Base-by-base conservation (phyloP, 495 filamentous ascomycete genomes). In the Aspergillus ostianus region DNA sequence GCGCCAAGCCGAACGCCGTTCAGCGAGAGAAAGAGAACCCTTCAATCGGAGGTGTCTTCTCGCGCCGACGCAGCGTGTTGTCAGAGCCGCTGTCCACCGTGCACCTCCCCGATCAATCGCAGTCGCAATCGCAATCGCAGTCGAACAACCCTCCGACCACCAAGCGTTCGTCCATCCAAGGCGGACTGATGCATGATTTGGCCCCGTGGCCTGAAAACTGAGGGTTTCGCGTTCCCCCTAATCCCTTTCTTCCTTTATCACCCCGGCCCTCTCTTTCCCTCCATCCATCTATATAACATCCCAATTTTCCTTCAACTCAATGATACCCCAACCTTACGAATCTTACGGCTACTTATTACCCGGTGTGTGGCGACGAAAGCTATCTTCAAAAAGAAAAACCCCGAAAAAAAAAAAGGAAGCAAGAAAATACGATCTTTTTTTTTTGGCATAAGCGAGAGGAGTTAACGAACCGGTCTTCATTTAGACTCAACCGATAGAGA, bases 41-140 rank as follows among this genome's bases (percentile, higher is more conserved):
- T 0, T 61, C 76, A 3, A 13, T 50, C 0, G 76, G 75, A 0
- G 77, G 73, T 7, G 76, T 79, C 0, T 67, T 74, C 10, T 76
- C 77, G 0, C 71, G 73, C 8, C 73, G 65, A 10, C 71, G 77
- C 49, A 79, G 75, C 59, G 59, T 77, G 1, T 60, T 76, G 18
- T 62, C 66, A 1, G 66, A 77, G n/a, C 55, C 67, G 17, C 58
- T 76, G 13, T 70, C 71, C 8, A 64, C 71, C 41, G 59, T 73
- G 9, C 58, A 65, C 4, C 59, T 70, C 18, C 61, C 67, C 0
- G 61, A 66, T 8, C 64, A 70, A 41, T 60, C 59, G 9, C 44
- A 36, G 54, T 46, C 21, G 29, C 44, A 48, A 23, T 56, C 55
- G 10, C 45, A 32, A 32, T 47, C 23, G 29, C 41, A 56, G 44